Evolutionary conservation across 495 filamentous ascomycete genomes (phyloP).

Genomic region (Amniculicola lignicola): DNA sequence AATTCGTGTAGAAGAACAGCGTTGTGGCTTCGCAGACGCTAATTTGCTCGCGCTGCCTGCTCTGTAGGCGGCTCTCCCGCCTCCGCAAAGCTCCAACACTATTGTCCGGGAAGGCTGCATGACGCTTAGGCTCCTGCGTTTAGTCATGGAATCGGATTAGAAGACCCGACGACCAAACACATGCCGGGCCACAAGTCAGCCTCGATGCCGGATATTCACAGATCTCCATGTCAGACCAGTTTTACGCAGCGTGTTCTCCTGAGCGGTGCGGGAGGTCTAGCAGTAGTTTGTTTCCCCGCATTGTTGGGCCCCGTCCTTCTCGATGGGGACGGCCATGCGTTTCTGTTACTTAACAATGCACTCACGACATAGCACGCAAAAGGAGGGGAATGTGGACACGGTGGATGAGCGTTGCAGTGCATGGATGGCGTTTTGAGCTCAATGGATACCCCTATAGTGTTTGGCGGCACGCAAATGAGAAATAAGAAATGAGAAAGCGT

Average conservation of each 20-base stretch:
- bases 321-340: not conserved
- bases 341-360: slow-evolving; percentile 28
- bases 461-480: not conserved
- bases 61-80: slow-evolving; percentile 26
- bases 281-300: slow-evolving; percentile 32
- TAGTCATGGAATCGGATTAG: slow-evolving; percentile 35
- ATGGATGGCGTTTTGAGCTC: slow-evolving; percentile 27
- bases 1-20: slow-evolving; percentile 66
- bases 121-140: slow-evolving; percentile 22
- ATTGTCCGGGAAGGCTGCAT: slow-evolving; percentile 25
- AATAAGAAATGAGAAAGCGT: not conserved
- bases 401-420: slow-evolving; percentile 15
- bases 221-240: slow-evolving; percentile 20
- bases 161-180: slow-evolving; percentile 12
- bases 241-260: slow-evolving; percentile 2
- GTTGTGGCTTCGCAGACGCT: slow-evolving; percentile 21
- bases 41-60: slow-evolving; percentile 21
- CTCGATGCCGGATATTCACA: slow-evolving; percentile 2
- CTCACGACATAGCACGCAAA: slow-evolving; percentile 1
- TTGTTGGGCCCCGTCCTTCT: slow-evolving; percentile 9
- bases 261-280: slow-evolving; percentile 16
- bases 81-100: slow-evolving; percentile 26
- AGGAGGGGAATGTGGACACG: not conserved
- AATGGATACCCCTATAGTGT: slow-evolving; percentile 30
- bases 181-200: not conserved